Base-by-base conservation (phyloP, 2,329 filamentous ascomycete genomes). In the Xylaria arbuscula region DNA sequence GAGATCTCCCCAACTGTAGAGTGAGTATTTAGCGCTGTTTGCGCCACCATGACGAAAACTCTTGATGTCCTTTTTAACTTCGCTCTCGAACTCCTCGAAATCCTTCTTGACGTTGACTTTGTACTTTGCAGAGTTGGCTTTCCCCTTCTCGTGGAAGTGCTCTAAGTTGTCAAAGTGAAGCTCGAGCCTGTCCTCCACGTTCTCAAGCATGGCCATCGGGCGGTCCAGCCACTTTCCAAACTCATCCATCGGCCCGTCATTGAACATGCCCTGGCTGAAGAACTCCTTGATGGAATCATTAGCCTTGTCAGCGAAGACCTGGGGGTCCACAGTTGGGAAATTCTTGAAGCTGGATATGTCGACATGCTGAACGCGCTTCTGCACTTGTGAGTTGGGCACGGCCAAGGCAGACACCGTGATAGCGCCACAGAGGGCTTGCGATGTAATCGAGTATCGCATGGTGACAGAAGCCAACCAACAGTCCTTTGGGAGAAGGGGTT, bases 291-390 rank as follows among this genome's bases (percentile, higher is more conserved):
- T 50, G 1, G 48, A n/a, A n/a, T 70, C 64, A 45, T 75, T 64
- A 45, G 69, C 67, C 36, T 64, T 64, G 56, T 70, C 56, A 19
- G 74, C 66, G 58, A 74, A 76, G 42, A 75, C 62, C 53, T 76
- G 68, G 22, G 76, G 73, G 2, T 75, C 72, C 53, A 74, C 73
- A 22, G 74, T 78, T n/a, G 75, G 72, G 66, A 78, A 78, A 63
- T 69, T 69, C 57, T 74, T 74, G 66, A 78, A 77, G 48, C 63
- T 66, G 1, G 62, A 64, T 47, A 78, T 70, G 62, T 77, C 72
- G 64, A 78, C 71, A 38, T 72, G 66, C 34, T 71, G 64, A 15
- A 56, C 40, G 55, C 72, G 69, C 63, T 72, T 75, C 36, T 71
- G 61, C 38, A 71, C 38, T 24, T 57, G 61, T 19, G 59, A 57